phyloP scores from a whole-genome alignment of 805 yeast genomes.

The Kuraishia floccosa region DNA sequence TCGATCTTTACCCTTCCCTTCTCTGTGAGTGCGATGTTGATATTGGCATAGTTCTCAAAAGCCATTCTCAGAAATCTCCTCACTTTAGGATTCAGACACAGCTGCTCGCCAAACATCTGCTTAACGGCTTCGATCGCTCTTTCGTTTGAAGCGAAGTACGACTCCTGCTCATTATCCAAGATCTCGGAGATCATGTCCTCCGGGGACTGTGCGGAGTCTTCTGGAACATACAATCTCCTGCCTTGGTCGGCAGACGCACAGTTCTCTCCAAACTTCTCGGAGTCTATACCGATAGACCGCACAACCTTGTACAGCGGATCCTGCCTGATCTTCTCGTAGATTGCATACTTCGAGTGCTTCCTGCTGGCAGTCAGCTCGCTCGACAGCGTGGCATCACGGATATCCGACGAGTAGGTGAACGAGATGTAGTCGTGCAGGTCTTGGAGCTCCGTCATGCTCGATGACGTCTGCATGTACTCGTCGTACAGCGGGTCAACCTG shows the following conservation, averaged over 20 bases:
- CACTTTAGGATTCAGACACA: constrained; percentile 70
- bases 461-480: constrained; percentile 44
- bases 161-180: constrained; percentile 17
- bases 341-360: constrained; percentile 48
- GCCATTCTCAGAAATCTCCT: constrained; percentile 60
- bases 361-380: constrained; percentile 18
- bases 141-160: constrained; percentile 42
- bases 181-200: constrained; percentile 38
- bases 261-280: constrained; percentile 76
- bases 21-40: constrained; percentile 72
- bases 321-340: constrained; percentile 55
- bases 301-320: constrained; percentile 59
- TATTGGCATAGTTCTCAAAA: constrained; percentile 49
- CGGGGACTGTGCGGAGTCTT: constrained; percentile 55
- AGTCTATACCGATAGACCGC: constrained; percentile 63
- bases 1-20: constrained; percentile 74
- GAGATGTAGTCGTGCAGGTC: constrained; percentile 78
- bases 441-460: constrained; percentile 68
- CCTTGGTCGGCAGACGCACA: constrained; percentile 50
- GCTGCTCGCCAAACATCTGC: constrained; percentile 66
- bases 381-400: constrained; percentile 28
- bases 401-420: constrained; percentile 53
- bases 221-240: constrained; percentile 64
- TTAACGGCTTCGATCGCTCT: constrained; percentile 66
- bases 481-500: constrained; percentile 46